Evolutionary conservation across 177 flowering plant species (phyloP), one percentile per base, ranked within the genome.

Genomic region (Tripterygium wilfordii): DNA sequence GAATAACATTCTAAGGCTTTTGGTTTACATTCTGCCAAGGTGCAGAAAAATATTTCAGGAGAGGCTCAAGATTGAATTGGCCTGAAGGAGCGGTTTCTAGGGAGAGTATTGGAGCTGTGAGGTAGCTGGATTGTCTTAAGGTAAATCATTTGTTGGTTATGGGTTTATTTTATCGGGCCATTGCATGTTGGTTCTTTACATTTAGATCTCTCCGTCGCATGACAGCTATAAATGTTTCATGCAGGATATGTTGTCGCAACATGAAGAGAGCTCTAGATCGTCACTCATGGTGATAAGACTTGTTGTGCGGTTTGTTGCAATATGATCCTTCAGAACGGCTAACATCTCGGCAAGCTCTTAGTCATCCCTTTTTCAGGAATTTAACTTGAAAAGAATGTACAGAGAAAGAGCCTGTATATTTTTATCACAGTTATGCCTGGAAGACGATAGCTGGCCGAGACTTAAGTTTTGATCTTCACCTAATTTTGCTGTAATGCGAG

Each of bases 31-130:
- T 55, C 67, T 85, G 96, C 59, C 67, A 68, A 37, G 68, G 68
- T 30, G 71, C 80, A n/a, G 84, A 85, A 41, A 79, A 79, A 20
- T 85, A 82, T 56, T 72, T 85, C 63, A 74, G 75, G 61, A 60
- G 74, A 58, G 72, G 77, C 15, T 54, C 64, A 15, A 53, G 82
- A 15, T 59, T 88, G 42, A 74, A 85, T 59, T 88, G 96, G 96
- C 96, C 94, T 2, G 92, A 78, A 62, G 94, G 94, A 53, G 96
- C 96, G 3, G 71, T 53, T 33, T 85, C 96, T 9, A 78, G 94
- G 54, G 88, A 88, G 57, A 88, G 96, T 54, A 80, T 80, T 42
- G 68, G 78, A 55, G 84, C 88, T 42, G 94, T 88, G 18, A 69
- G 58, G 52, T 78, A 76, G 69, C 81, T 89, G 23, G 75, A 68